A percentile compares a stretch with the other conserved stretches of the same genome.
These are phyloP conservation scores for Noccaea bulbosa DNA, from an alignment of 345 rosid genomes.

Conservation along the genomic window DNA sequence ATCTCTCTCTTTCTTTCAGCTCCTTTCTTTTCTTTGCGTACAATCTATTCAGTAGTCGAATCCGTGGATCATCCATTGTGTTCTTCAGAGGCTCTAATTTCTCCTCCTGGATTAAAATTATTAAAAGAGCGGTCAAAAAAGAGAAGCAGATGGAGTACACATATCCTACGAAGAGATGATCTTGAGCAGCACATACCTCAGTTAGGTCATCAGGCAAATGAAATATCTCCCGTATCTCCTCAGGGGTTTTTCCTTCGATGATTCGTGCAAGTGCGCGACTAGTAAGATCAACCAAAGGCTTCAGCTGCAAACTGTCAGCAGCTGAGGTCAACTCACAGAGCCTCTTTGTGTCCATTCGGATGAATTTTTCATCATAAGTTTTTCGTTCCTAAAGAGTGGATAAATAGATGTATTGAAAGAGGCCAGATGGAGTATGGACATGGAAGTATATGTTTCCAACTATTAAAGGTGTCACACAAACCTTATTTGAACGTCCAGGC, in stretches of 20 bases:
- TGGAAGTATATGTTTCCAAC: constrained; percentile 9
- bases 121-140: constrained; percentile 16
- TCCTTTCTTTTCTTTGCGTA: constrained; percentile 90
- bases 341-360: constrained; percentile 84
- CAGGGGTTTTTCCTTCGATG: constrained; percentile 86
- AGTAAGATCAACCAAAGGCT: constrained; percentile 88
- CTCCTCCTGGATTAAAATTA: constrained; percentile 68
- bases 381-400: constrained; percentile 66
- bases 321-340: constrained; percentile 93
- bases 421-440: constrained; percentile 11
- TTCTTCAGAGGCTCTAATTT: constrained; percentile 88
- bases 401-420: constrained; percentile 16
- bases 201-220: constrained; percentile 96
- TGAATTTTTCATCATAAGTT: constrained; percentile 78
- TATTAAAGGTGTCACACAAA: constrained; percentile 20
- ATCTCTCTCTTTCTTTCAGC: constrained; percentile 71
- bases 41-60: constrained; percentile 77
- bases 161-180: constrained; percentile 23
- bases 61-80: constrained; percentile 82
- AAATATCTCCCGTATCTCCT: constrained; percentile 89
- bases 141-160: constrained; percentile 24
- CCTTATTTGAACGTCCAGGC: constrained; percentile 82
- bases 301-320: constrained; percentile 88
- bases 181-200: constrained; percentile 61
- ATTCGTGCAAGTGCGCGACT: constrained; percentile 87